Conservation (phyloP, 225 moss, liverwort and hornwort genomes). For the Polytrichum formosum region DNA sequence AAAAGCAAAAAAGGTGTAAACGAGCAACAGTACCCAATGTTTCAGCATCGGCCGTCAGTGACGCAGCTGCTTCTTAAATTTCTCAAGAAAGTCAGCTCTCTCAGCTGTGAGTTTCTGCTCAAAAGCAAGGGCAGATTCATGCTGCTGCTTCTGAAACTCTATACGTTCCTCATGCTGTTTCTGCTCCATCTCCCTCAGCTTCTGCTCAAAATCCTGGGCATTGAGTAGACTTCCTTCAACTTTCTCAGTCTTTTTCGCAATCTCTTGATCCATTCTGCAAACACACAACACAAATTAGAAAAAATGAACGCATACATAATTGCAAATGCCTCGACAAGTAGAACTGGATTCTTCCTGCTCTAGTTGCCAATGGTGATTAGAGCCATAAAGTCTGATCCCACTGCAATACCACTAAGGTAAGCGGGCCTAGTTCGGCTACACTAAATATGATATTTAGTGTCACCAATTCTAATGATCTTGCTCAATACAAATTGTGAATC, state of each 20-base stretch:
- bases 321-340: not conserved
- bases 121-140: constrained; percentile 39
- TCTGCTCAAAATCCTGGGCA: constrained; percentile 49
- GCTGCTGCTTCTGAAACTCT: constrained; percentile 51
- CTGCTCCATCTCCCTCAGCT: constrained; percentile 50
- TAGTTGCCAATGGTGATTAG: not conserved
- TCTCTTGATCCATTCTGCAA: constrained; percentile 35
- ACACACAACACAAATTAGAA: not conserved
- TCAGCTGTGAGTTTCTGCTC: constrained; percentile 52
- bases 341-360: too few relatives aligned
- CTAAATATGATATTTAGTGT: too few relatives aligned
- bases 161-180: constrained; percentile 53
- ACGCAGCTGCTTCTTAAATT: constrained; percentile 42
- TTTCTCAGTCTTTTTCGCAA: constrained; percentile 40
- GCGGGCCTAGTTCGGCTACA: too few relatives aligned
- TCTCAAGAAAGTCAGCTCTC: constrained; percentile 38
- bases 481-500: too few relatives aligned
- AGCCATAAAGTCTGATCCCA: not conserved
- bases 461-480: too few relatives aligned
- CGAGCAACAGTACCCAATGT: too few relatives aligned
- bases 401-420: not conserved
- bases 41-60: not conserved
- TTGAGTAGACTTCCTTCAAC: constrained; percentile 53
- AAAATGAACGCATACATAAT: not conserved
- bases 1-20: too few relatives aligned